A percentile compares a stretch with the other conserved stretches of the same genome.
These are phyloP conservation scores for Piper betle DNA, from an alignment of 164 flowering plant genomes.

Conservation along the genomic window DNA sequence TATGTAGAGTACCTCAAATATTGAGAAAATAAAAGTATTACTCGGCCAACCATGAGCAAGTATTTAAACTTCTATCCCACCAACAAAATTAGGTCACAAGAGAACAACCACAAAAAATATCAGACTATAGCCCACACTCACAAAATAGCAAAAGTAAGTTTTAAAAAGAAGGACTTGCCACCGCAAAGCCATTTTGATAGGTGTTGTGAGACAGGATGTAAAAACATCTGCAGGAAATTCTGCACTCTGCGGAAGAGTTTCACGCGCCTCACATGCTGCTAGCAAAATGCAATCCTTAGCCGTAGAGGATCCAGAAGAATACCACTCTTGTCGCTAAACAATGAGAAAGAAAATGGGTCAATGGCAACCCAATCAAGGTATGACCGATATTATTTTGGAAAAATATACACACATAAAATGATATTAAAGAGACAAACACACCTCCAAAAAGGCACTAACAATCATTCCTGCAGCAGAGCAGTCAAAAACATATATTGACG, in stretches of 20 bases:
- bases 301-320: constrained; percentile 24
- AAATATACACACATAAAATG: neutral
- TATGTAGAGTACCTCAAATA: too few species aligned
- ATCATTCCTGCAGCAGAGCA: constrained; percentile 97
- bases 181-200: constrained; percentile 94
- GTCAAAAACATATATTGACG: constrained; percentile 96
- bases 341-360: too few species aligned
- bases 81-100: neutral
- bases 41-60: too few species aligned
- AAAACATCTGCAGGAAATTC: constrained; percentile 98
- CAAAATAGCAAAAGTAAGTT: neutral
- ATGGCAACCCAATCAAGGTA: too few species aligned
- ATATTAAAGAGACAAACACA: constrained; percentile 8
- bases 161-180: constrained; percentile 33
- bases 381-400: too few species aligned
- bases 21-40: too few species aligned
- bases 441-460: constrained; percentile 82
- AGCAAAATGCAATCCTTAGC: constrained; percentile 78
- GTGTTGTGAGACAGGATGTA: constrained; percentile 96
- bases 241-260: constrained; percentile 94
- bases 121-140: neutral
- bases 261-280: constrained; percentile 98
- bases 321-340: constrained; percentile 30
- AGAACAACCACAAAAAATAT: neutral
- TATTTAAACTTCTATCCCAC: too few species aligned